Base-by-base conservation (phyloP, 768 basidiomycete species). In the Leucocoprinus sp. region DNA sequence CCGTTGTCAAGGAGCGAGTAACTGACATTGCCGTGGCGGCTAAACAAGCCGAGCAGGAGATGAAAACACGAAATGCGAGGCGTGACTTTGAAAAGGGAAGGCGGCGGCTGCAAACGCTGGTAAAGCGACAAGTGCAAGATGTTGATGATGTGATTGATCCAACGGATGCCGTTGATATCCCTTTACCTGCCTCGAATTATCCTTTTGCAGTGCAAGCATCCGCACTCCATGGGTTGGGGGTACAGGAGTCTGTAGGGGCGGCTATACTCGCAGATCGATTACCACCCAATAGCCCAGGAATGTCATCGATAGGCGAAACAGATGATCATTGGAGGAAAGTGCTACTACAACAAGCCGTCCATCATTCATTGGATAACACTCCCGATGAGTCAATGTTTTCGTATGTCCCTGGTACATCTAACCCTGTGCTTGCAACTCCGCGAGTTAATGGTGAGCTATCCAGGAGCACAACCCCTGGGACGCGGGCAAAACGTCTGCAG, bases 1-100 rank as follows among this genome's bases (percentile, higher is more conserved):
- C 88, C 0, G 89, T 92, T 18, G 82, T 91, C 36, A 76, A 88
- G 35, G 89, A 92, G 60, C 82, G 79, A 58, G 78, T 92, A 77
- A 68, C 73, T 23, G 82, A 91, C 50, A 62, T 91, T 38, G 69
- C 63, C 33, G 63, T 69, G 35, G 88, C 87, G 22, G 84, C 83
- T 11, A 82, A 78, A 57, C 82, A 86, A 57, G 82, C 81, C 7
- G 83, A 89, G 54, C 72, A 78, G 50, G 83, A 87, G 45, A 66
- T 88, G 57, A 81, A 81, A 54, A 57, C 67, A 24, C 75, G 76
- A 18, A 73, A 68, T 15, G 66, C 67, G 26, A 62, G 67, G 43
- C 61, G 67, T 42, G 77, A 77, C 23, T 62, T 68, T n/a, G 67
- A 70, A 49, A 63, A 62, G 42, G 59, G 56, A 34, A 64, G 62